A percentile compares a stretch with the other conserved stretches of the same genome.
phyloP scores from a whole-genome alignment of 2,329 filamentous ascomycete genomes.

The Phaeophleospora eucalypticola region DNA sequence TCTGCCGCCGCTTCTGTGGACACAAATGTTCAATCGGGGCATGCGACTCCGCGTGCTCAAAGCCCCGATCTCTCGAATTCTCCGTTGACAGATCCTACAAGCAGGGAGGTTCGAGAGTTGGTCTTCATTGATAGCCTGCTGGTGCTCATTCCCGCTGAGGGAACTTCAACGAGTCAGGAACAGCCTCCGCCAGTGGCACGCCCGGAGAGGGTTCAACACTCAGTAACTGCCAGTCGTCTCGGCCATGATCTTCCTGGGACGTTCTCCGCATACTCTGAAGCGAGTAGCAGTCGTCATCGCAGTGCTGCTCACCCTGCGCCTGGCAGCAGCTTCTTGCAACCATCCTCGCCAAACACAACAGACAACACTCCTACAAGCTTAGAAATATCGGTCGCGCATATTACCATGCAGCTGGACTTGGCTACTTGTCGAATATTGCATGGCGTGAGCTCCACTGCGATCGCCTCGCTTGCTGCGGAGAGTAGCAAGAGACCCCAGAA shows the following conservation, averaged over 20 bases:
- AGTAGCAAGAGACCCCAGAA: no score
- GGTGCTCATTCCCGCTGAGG: conserved; percentile 8
- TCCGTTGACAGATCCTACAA: no score
- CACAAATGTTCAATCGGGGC: conserved; percentile 14
- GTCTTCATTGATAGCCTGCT: conserved; percentile 29
- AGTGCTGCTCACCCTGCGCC: conserved; percentile 7
- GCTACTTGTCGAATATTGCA: no score
- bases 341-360: no score
- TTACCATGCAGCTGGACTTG: no score
- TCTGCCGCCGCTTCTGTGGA: not conserved
- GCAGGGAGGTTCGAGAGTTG: conserved; percentile 3
- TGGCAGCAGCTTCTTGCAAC: conserved; percentile 6
- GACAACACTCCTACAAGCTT: no score
- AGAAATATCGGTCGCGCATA: no score
- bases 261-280: conserved; percentile 46
- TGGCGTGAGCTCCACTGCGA: no score
- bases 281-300: conserved; percentile 24
- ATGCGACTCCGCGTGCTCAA: conserved; percentile 26
- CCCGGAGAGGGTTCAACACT: not conserved
- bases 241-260: conserved; percentile 40
- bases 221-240: conserved; percentile 2
- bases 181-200: not conserved
- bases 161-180: no score
- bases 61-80: conserved; percentile 11
- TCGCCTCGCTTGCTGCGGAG: no score